Evolutionary conservation across 257 asterid genomes (phyloP).

Genomic region (Salvia hispanica): DNA sequence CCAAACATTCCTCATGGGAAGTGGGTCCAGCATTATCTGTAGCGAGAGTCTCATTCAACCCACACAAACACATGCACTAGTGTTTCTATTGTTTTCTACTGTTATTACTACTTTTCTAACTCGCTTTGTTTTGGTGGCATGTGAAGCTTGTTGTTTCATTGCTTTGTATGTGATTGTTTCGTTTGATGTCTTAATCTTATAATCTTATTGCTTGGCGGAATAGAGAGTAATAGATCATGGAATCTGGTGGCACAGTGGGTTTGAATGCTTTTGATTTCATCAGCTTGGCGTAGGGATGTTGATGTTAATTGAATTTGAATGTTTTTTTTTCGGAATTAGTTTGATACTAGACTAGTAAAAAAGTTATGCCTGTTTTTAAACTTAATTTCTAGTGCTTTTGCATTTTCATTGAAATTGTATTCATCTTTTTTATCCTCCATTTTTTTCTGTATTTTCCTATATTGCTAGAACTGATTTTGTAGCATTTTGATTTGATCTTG

Average conservation of each 20-base stretch:
- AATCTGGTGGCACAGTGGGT: too few species aligned
- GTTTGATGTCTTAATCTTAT: not conserved
- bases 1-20: conserved; percentile 14
- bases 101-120: not conserved
- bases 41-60: not conserved
- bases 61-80: conserved; percentile 42
- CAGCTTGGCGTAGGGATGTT: too few species aligned
- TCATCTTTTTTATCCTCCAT: not conserved
- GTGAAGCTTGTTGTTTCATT: too few species aligned
- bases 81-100: not conserved
- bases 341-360: not conserved
- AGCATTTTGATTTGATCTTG: conserved; percentile 16
- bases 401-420: not conserved
- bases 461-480: conserved; percentile 19
- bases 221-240: too few species aligned
- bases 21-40: too few species aligned
- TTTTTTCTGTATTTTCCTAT: not conserved
- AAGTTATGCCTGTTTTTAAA: not conserved
- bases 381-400: conserved; percentile 11
- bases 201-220: conserved; percentile 1
- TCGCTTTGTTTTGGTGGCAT: not conserved
- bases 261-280: too few species aligned
- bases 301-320: not conserved
- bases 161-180: conserved; percentile 11
- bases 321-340: conserved; percentile 6